phyloP scores from a whole-genome alignment of 371 early-diverging fungal species.

The Mortierella polycephala region DNA sequence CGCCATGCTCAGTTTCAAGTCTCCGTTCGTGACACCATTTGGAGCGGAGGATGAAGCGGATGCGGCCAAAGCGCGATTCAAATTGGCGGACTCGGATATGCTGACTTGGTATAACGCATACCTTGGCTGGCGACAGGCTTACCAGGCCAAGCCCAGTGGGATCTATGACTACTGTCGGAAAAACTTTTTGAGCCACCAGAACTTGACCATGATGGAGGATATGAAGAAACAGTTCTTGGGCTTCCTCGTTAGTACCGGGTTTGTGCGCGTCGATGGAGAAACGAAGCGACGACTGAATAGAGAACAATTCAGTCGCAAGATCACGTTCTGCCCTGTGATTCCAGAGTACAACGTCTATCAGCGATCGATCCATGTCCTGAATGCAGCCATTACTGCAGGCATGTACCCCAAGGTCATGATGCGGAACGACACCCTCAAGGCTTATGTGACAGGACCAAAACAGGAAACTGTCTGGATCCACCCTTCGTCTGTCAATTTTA shows the following conservation, averaged over 20 bases:
- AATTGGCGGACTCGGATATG: slow-evolving; percentile 77
- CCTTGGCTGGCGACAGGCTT: slow-evolving; percentile 68
- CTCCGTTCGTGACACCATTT: slow-evolving; percentile 79
- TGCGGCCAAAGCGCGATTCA: slow-evolving; percentile 61
- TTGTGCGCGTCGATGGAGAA: slow-evolving; percentile 60
- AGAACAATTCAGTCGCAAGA: slow-evolving; percentile 38
- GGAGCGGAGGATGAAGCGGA: slow-evolving; percentile 73
- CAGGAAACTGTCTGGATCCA: slow-evolving; percentile 62
- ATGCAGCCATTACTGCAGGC: slow-evolving; percentile 75
- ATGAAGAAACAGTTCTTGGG: slow-evolving; percentile 84
- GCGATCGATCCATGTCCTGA: slow-evolving; percentile 62
- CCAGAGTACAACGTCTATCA: slow-evolving; percentile 58
- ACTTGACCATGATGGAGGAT: slow-evolving; percentile 79
- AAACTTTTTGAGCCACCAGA: slow-evolving; percentile 70
- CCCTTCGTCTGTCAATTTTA: slow-evolving; percentile 67
- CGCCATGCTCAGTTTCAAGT: slow-evolving; percentile 68
- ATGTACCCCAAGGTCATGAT: slow-evolving; percentile 74
- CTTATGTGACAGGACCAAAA: slow-evolving; percentile 51
- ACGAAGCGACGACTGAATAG: slow-evolving; percentile 28
- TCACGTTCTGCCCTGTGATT: slow-evolving; percentile 61
- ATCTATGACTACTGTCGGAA: slow-evolving; percentile 63
- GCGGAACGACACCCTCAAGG: slow-evolving; percentile 27
- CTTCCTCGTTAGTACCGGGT: slow-evolving; percentile 77
- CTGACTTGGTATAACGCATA: slow-evolving; percentile 82
- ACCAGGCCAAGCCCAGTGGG: slow-evolving; percentile 22